Conservation (phyloP, 768 basidiomycete genomes). For the Arthromyces matolae region DNA sequence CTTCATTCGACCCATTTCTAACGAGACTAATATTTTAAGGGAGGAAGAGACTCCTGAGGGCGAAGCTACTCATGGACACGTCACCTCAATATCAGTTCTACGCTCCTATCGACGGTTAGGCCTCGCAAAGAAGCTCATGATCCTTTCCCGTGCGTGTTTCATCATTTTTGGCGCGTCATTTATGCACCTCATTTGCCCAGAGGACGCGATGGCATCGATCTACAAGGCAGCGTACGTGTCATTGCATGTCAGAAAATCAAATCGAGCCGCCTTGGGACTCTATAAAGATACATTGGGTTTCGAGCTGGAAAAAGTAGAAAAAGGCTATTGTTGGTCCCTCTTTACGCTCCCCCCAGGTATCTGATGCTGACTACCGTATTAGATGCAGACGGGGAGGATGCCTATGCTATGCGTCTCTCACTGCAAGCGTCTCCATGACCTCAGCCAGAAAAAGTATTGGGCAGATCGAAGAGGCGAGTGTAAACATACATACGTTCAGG, state of each 20-base stretch:
- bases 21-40: slow-evolving; percentile 38
- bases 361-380: background rate
- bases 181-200: slow-evolving; percentile 33
- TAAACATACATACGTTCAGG: background rate
- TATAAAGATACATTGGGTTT: slow-evolving; percentile 94
- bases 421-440: slow-evolving; percentile 35
- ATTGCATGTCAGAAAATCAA: slow-evolving; percentile 92
- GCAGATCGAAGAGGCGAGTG: too few species aligned
- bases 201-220: slow-evolving; percentile 87
- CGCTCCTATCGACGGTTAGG: slow-evolving; percentile 89
- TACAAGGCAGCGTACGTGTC: slow-evolving; percentile 87
- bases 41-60: slow-evolving; percentile 63
- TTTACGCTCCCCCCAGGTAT: background rate
- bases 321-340: slow-evolving; percentile 73
- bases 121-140: slow-evolving; percentile 92
- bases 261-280: slow-evolving; percentile 84
- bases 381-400: slow-evolving; percentile 96
- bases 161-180: background rate
- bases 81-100: slow-evolving; percentile 94
- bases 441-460: too few species aligned
- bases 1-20: slow-evolving; percentile 10
- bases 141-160: slow-evolving; percentile 76
- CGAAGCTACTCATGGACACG: slow-evolving; percentile 82
- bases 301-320: slow-evolving; percentile 81
- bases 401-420: slow-evolving; percentile 82